Base-by-base conservation (phyloP, 257 asterid genomes). In the Ligustrum vulgare region DNA sequence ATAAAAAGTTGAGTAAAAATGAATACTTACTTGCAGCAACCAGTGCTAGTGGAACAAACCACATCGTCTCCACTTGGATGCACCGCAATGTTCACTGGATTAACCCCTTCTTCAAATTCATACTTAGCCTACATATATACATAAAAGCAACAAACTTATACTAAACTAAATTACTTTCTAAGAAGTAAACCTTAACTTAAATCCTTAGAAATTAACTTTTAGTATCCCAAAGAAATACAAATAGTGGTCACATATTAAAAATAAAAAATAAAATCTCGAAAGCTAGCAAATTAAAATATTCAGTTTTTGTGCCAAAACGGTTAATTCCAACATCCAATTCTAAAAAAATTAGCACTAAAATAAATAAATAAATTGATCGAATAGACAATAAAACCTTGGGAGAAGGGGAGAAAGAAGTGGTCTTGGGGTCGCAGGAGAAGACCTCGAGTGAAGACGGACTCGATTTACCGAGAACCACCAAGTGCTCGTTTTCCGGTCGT, bases 401-500 rank as follows among this genome's bases (percentile, higher is more conserved):
- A 67, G 94, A 86, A 8, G 91, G 75, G 39, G 97, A 93, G 79
- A 93, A 90, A 18, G 90, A 84, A 79, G 84, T 73, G 39, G 87
- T 80, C 20, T 43, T 71, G 54, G 89, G 81, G 82, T 95, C 93
- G 76, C 77, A 95, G 31, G 98, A 85, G 89, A 90, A 93, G 49
- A 95, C 85, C 87, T 95, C 95, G 75, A 95, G 84, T 63, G 92
- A 84, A 18, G 96, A 81, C 16, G 90, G 91, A 32, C 41, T 80
- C 32, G 93, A 84, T 84, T 91, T 95, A 8, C 94, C 99, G 67
- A 95, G 84, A 56, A 83, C 91, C 71, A 85, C 96, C 77, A 95
- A 84, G 72, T 95, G 97, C 67, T 82, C 89, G 82, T 93, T 93
- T 49, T 93, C 99, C 78, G 98, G 98, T 83, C 99, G 90, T 79